Percentiles rank a stretch among this genome's conserved stretches.
These are phyloP conservation scores for Pseudozyma sp. DNA, from an alignment of 1,284 basidiomycete genomes.

Conservation along the genomic window DNA sequence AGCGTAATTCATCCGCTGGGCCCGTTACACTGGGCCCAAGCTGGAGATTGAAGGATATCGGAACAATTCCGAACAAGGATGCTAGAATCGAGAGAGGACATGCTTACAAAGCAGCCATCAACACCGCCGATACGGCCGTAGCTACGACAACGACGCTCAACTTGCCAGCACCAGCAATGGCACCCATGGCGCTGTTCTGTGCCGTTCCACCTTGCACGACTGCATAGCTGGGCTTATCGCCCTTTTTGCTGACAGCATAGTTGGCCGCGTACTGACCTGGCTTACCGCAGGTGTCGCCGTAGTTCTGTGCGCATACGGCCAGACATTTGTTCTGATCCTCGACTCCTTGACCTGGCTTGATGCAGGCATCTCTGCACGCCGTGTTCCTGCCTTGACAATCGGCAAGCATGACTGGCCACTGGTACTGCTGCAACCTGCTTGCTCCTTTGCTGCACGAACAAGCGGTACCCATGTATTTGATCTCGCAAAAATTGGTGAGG, in stretches of 20 bases:
- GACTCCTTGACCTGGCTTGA: slow-evolving; percentile 45
- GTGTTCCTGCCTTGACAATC: slow-evolving; percentile 61
- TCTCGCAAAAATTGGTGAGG: slow-evolving; percentile 65
- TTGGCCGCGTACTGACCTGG: slow-evolving; percentile 61
- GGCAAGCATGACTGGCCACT: slow-evolving; percentile 65
- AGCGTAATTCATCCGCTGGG: too few relatives aligned
- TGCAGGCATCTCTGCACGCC: slow-evolving; percentile 56
- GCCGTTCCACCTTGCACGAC: slow-evolving; percentile 57
- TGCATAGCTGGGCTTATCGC: slow-evolving; percentile 52
- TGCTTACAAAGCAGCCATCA: slow-evolving; percentile 15
- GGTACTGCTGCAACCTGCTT: slow-evolving; percentile 59
- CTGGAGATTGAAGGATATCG: too few relatives aligned
- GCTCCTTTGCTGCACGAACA: slow-evolving; percentile 59
- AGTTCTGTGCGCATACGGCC: slow-evolving; percentile 50
- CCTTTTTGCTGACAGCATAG: slow-evolving; percentile 58
- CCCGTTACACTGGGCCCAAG: too few relatives aligned
- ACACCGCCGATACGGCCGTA: slow-evolving; percentile 12
- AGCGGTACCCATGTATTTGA: slow-evolving; percentile 52
- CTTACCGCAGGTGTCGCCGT: slow-evolving; percentile 56
- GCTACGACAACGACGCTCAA: slow-evolving; percentile 14
- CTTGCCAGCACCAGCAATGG: slow-evolving; percentile 6
- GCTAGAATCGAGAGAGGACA: too few relatives aligned
- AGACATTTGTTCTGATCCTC: slow-evolving; percentile 51
- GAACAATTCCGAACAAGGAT: too few relatives aligned
- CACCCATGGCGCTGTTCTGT: slow-evolving; percentile 22